A percentile compares a stretch with the other conserved stretches of the same genome.
Conservation (phyloP, 2,329 filamentous ascomycete genomes). For the Leptographium wingfieldii region DNA sequence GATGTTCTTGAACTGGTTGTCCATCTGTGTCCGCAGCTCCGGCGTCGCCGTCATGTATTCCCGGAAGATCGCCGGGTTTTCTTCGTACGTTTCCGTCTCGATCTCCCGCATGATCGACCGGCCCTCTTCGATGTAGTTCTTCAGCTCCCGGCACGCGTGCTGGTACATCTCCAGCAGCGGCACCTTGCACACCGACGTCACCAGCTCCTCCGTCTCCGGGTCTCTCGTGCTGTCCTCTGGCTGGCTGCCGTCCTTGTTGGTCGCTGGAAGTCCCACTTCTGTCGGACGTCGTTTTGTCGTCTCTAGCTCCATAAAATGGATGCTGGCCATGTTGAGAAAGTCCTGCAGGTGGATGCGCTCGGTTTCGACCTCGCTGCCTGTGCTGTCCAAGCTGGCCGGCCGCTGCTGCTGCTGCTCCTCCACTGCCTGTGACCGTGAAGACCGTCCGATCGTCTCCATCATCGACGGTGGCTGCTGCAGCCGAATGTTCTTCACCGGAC, state of each 20-base stretch:
- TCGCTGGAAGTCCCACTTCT: conserved; percentile 22
- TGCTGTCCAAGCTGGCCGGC: conserved; percentile 14
- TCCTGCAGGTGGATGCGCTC: conserved; percentile 73
- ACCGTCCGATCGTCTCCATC: conserved; percentile 50
- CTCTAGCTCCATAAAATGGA: conserved; percentile 97
- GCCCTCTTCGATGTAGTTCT: conserved; percentile 92
- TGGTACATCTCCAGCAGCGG: conserved; percentile 93
- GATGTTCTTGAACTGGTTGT: conserved; percentile 94
- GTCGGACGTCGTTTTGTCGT: conserved; percentile 89
- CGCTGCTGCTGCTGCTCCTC: neutral
- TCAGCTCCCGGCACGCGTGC: conserved; percentile 87
- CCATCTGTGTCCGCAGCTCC: conserved; percentile 76
- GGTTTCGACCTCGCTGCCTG: conserved; percentile 28
- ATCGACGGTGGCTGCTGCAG: conserved; percentile 57
- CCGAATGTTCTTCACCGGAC: conserved; percentile 63
- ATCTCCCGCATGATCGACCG: conserved; percentile 82
- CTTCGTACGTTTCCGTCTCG: conserved; percentile 74
- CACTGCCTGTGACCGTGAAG: conserved; percentile 33
- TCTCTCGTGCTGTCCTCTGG: conserved; percentile 16
- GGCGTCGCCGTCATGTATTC: conserved; percentile 81
- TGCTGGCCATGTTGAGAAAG: conserved; percentile 89
- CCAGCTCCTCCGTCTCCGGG: conserved; percentile 52
- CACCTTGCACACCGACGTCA: conserved; percentile 80
- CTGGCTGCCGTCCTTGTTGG: conserved; percentile 14
- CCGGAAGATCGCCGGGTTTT: conserved; percentile 81